Conservation (phyloP, 192 early-diverging fungal genomes). For the Dissophora ornata region DNA sequence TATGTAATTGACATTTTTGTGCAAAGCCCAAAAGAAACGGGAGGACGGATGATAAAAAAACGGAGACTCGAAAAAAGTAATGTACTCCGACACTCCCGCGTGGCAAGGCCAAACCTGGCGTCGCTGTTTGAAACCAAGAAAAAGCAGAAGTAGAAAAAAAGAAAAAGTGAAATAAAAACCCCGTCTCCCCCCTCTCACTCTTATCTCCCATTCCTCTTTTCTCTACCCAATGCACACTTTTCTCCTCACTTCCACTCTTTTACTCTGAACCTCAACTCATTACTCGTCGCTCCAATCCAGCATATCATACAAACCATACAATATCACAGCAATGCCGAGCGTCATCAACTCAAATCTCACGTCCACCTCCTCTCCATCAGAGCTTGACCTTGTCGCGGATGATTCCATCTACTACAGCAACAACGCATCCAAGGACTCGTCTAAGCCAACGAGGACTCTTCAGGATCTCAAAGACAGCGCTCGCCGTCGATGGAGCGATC, state of each 20-base stretch:
- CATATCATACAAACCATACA: background rate
- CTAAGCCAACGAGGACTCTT: background rate
- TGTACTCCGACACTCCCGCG: too few relatives aligned
- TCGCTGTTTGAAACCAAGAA: background rate
- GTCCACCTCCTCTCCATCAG: background rate
- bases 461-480: slow-evolving; percentile 9
- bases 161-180: background rate
- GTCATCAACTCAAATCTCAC: slow-evolving; percentile 10
- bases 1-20: too few relatives aligned
- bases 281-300: too few relatives aligned
- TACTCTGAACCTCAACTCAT: too few relatives aligned
- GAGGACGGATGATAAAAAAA: too few relatives aligned
- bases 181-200: background rate
- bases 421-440: slow-evolving; percentile 1
- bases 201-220: too few relatives aligned
- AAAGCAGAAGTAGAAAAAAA: background rate
- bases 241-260: background rate
- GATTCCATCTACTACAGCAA: slow-evolving; percentile 1
- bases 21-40: too few relatives aligned
- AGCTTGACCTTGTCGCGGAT: slow-evolving; percentile 7
- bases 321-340: slow-evolving; percentile 5
- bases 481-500: slow-evolving; percentile 20
- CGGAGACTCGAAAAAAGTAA: too few relatives aligned
- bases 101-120: too few relatives aligned
- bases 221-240: too few relatives aligned